Conservation (phyloP, 495 filamentous ascomycete genomes). For the Acidomyces sp. region DNA sequence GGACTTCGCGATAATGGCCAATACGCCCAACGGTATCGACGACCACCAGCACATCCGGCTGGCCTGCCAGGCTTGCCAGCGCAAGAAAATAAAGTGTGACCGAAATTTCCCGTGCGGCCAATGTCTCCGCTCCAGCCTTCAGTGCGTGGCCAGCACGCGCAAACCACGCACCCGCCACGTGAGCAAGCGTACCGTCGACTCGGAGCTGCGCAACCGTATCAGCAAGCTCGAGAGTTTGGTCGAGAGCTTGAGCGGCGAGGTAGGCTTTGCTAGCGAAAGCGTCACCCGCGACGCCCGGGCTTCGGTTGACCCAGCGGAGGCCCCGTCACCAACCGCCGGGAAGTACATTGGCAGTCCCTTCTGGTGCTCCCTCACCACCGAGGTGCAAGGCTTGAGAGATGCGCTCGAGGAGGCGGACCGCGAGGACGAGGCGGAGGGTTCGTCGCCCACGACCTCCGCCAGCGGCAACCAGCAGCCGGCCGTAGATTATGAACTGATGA, state of each 20-base stretch:
- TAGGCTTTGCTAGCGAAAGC: background rate
- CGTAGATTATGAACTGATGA: conserved; percentile 13
- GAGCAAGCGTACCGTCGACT: conserved; percentile 14
- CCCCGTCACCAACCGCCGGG: conserved; percentile 6
- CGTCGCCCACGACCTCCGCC: background rate
- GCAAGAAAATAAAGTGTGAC: conserved; percentile 21
- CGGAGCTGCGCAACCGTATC: conserved; percentile 15
- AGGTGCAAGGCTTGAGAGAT: conserved; percentile 17
- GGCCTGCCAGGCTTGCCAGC: conserved; percentile 17
- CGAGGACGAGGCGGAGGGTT: background rate
- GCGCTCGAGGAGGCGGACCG: conserved; percentile 15
- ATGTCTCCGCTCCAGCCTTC: conserved; percentile 12
- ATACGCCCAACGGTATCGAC: too few relatives aligned
- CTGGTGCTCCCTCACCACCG: conserved; percentile 12
- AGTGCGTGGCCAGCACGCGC: conserved; percentile 12
- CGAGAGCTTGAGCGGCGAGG: conserved; percentile 17
- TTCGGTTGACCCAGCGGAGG: background rate
- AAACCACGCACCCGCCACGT: conserved; percentile 15
- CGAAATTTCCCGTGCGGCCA: conserved; percentile 16
- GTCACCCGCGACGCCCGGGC: background rate
- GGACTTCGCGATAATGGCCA: too few relatives aligned
- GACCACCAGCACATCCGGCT: conserved; percentile 10
- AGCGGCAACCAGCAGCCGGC: background rate
- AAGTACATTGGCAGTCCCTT: conserved; percentile 16
- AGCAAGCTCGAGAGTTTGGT: conserved; percentile 18